Evolutionary conservation across 208 protist species (phyloP).

Genomic region (Leishmania aethiopica): DNA sequence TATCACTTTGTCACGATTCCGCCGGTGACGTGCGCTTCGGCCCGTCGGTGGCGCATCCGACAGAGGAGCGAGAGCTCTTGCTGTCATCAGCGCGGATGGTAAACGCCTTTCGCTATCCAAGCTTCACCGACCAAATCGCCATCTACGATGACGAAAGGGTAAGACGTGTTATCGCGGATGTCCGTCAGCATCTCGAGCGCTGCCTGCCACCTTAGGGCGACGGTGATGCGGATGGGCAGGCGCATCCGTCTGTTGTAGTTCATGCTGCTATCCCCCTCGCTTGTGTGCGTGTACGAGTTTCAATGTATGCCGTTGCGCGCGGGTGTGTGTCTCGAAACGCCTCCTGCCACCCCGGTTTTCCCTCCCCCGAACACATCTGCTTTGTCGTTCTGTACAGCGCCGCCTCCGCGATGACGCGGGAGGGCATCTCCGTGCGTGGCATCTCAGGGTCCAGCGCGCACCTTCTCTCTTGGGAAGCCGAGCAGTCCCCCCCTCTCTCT

Average conservation of each 20-base stretch:
- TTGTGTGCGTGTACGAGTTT: not conserved
- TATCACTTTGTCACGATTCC: conserved; percentile 29
- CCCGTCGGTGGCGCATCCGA: conserved; percentile 19
- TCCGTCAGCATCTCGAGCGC: conserved; percentile 14
- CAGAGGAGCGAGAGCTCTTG: conserved; percentile 28
- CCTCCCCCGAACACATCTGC: not conserved
- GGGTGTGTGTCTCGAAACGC: not conserved
- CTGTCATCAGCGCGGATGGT: conserved; percentile 18
- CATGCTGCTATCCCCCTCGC: not conserved
- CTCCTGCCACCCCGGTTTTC: not conserved
- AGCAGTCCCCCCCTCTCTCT: not conserved
- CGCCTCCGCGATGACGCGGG: not conserved
- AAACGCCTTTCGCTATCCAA: conserved; percentile 26
- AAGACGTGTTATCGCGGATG: conserved; percentile 12
- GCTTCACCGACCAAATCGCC: conserved; percentile 40
- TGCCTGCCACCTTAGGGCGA: conserved; percentile 27
- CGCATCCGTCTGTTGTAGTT: conserved; percentile 14
- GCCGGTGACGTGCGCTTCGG: conserved; percentile 40
- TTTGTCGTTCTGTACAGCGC: not conserved
- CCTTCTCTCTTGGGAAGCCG: not conserved
- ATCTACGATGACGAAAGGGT: conserved; percentile 32
- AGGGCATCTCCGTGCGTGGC: not conserved
- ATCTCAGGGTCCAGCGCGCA: not conserved
- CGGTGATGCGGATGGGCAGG: not conserved
- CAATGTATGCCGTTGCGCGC: not conserved